Evolutionary conservation across 257 asterid genomes (phyloP), one percentile per base, ranked within the genome.

Genomic region (Rauvolfia tetraphylla): DNA sequence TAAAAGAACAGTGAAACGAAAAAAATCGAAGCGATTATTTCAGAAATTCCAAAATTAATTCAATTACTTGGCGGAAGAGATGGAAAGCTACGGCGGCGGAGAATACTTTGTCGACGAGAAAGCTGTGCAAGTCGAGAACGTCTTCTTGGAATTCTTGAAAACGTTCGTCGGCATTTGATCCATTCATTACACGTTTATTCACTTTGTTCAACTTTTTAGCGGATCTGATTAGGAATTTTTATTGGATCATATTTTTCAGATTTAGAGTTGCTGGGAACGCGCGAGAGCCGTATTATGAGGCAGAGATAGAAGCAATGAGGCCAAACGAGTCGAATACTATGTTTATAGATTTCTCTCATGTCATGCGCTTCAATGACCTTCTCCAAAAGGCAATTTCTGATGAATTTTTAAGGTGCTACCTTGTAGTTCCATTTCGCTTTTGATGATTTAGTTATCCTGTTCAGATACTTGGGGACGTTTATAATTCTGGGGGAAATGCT

Each of bases 301-400:
- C 92, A 5, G 97, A 93, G 86, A 89, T 91, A 10, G 98, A 89
- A 77, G 85, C 93, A 15, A 90, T 95, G 97, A 80, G 85, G 75
- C 89, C 89, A 0, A 90, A 87, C 85, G 98, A 95, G 56, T 89
- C 99, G 25, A 88, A 85, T 81, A 93, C 99, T 17, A 91, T 95
- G 98, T 95, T 88, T 82, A 82, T 95, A 75, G 98, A 95, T 82
- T 95, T 93, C 90, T 83, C 97, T 1, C 99, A 95, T 73, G 98
- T 95, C 44, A 91, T 90, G 97, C 92, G 88, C 63, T 93, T 88
- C 78, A 93, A 87, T 57, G 97, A 95, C 23, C 84, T 88, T 22
- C 89, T 95, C 67, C 98, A 95, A 74, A 87, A 83, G 79, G 95
- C 97, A 56, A 90, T 95, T 56, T 86, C 97, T 68, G 99, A 95